These are phyloP conservation scores for Exophiala calicioides DNA, from an alignment of 2,329 filamentous ascomycete genomes.

Conservation along the genomic window DNA sequence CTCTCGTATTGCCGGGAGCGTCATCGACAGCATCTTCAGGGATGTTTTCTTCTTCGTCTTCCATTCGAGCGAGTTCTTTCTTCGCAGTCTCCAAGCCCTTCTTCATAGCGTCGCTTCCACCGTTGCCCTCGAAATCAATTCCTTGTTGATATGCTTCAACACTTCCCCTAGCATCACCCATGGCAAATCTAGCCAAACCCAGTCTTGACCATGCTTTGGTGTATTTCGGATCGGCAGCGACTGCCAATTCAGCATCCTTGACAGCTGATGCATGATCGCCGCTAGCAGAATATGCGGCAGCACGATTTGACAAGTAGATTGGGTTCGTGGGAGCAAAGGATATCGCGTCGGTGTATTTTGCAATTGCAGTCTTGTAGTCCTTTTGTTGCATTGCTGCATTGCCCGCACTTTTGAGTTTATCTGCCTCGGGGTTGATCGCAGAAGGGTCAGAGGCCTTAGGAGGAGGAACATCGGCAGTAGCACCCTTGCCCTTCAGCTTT, in stretches of 20 bases:
- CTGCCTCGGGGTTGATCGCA: slow-evolving; percentile 67
- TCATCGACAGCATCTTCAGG: slow-evolving; percentile 56
- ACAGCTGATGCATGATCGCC: slow-evolving; percentile 81
- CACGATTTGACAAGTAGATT: slow-evolving; percentile 96
- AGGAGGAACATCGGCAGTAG: slow-evolving; percentile 45
- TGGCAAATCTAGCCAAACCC: slow-evolving; percentile 85
- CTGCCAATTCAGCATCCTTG: slow-evolving; percentile 86
- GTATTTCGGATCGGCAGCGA: slow-evolving; percentile 84
- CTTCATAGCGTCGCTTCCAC: slow-evolving; percentile 95
- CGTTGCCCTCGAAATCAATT: slow-evolving; percentile 90
- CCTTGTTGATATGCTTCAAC: slow-evolving; percentile 95
- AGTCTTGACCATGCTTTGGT: slow-evolving; percentile 96
- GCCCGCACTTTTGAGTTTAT: slow-evolving; percentile 83
- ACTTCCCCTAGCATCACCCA: slow-evolving; percentile 84
- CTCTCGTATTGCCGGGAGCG: slow-evolving; percentile 46
- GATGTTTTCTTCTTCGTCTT: slow-evolving; percentile 53
- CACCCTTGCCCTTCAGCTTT: slow-evolving; percentile 74
- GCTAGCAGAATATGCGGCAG: slow-evolving; percentile 84
- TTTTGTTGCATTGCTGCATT: slow-evolving; percentile 95
- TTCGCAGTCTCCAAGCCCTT: slow-evolving; percentile 94
- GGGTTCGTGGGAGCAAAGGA: slow-evolving; percentile 79
- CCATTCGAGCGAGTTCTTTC: slow-evolving; percentile 79
- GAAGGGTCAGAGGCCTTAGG: slow-evolving; percentile 40
- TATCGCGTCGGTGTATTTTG: slow-evolving; percentile 85
- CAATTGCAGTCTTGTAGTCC: slow-evolving; percentile 80